Evolutionary conservation across 2,329 filamentous ascomycete species (phyloP).

Genomic region (Ophiostoma tasmaniense): DNA sequence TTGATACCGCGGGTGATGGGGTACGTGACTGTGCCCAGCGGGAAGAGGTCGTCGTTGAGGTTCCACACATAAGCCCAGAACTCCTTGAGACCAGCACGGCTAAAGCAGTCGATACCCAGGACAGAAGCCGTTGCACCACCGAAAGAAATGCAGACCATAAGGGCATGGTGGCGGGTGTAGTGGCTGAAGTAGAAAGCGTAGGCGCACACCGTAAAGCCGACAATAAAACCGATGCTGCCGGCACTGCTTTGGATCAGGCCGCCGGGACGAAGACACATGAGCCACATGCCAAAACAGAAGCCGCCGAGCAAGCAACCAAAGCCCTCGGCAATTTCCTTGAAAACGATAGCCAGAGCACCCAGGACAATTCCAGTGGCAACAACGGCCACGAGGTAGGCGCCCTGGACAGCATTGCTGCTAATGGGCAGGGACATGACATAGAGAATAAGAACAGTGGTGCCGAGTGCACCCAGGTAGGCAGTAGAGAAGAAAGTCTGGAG

Average conservation of each 20-base stretch:
- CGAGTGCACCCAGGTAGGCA: slow-evolving; percentile 62
- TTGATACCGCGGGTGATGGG: slow-evolving; percentile 79
- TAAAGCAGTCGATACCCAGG: slow-evolving; percentile 85
- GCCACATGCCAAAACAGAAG: slow-evolving; percentile 84
- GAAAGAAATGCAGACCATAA: slow-evolving; percentile 72
- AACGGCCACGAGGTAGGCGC: slow-evolving; percentile 74
- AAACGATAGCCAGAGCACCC: slow-evolving; percentile 66
- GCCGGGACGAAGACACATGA: slow-evolving; percentile 67
- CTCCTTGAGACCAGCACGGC: slow-evolving; percentile 81
- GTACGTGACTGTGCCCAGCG: slow-evolving; percentile 65
- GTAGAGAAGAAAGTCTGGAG: slow-evolving; percentile 75
- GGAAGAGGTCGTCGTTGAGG: slow-evolving; percentile 73
- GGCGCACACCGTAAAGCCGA: slow-evolving; percentile 56
- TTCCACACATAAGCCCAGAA: slow-evolving; percentile 92
- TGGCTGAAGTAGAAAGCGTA: slow-evolving; percentile 73
- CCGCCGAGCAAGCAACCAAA: slow-evolving; percentile 83
- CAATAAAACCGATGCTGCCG: slow-evolving; percentile 67
- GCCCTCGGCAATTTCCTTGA: slow-evolving; percentile 71
- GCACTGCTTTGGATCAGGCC: slow-evolving; percentile 58
- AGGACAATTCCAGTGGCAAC: slow-evolving; percentile 65
- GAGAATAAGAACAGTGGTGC: slow-evolving; percentile 72
- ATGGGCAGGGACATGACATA: slow-evolving; percentile 82
- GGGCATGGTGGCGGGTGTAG: slow-evolving; percentile 66
- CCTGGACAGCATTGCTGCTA: slow-evolving; percentile 59
- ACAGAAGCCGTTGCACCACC: slow-evolving; percentile 70